These are phyloP conservation scores for Syncephalastrum racemosum DNA, from an alignment of 371 early-diverging fungal genomes.

Conservation along the genomic window DNA sequence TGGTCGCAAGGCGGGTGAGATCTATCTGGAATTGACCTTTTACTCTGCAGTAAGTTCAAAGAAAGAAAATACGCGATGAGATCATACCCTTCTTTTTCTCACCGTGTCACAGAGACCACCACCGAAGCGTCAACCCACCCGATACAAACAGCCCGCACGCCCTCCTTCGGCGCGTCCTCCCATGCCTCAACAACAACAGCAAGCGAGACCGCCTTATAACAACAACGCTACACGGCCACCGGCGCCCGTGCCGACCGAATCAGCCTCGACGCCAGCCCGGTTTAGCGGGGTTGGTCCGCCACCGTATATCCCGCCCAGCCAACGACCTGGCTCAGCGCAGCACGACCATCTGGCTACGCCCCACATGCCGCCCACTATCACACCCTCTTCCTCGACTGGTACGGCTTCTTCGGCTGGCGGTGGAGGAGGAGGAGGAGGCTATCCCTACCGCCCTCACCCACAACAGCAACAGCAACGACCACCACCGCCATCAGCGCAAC, in stretches of 20 bases:
- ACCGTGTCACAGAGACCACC: constrained; percentile 28
- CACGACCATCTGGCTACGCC: constrained; percentile 17
- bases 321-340: constrained; percentile 6
- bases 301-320: constrained; percentile 18
- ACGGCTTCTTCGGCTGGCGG: constrained; percentile 18
- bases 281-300: constrained; percentile 17
- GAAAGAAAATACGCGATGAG: neutral
- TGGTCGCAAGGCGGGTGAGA: constrained; percentile 54
- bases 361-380: constrained; percentile 22
- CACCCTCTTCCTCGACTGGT: constrained; percentile 16
- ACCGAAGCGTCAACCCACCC: constrained; percentile 39
- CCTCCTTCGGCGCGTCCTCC: constrained; percentile 12
- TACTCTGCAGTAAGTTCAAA: constrained; percentile 49
- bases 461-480: too few species aligned
- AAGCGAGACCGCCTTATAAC: neutral
- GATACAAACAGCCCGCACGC: constrained; percentile 15
- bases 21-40: constrained; percentile 59
- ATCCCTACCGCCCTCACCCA: too few species aligned
- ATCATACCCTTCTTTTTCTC: neutral
- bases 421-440: too few species aligned
- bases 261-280: constrained; percentile 26
- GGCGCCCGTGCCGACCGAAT: constrained; percentile 18
- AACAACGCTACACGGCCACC: constrained; percentile 9
- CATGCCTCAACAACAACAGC: constrained; percentile 18
- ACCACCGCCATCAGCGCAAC: too few species aligned